These are phyloP conservation scores for Neurospora hispaniola DNA, from an alignment of 495 filamentous ascomycete genomes.

Conservation along the genomic window DNA sequence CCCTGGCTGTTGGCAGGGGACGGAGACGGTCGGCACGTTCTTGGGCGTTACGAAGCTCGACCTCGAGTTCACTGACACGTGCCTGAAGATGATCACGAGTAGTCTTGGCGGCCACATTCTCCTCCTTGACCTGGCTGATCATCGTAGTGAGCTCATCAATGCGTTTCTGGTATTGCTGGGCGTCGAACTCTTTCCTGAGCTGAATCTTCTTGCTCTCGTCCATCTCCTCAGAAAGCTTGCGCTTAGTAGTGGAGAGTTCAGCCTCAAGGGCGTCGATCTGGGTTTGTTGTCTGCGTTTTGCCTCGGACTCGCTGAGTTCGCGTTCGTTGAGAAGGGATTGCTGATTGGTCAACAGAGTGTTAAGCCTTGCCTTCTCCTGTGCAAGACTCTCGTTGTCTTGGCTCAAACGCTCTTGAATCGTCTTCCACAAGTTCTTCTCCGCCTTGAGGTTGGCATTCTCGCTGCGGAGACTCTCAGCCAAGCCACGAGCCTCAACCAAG, in stretches of 20 bases:
- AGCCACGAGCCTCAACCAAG: constrained; percentile 69
- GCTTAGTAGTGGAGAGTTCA: constrained; percentile 67
- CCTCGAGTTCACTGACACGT: constrained; percentile 75
- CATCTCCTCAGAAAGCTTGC: constrained; percentile 71
- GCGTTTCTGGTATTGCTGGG: constrained; percentile 70
- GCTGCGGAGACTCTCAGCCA: constrained; percentile 76
- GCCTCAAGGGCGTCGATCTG: constrained; percentile 66
- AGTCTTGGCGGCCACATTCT: constrained; percentile 72
- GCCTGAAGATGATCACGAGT: constrained; percentile 78
- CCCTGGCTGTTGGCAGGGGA: constrained; percentile 52
- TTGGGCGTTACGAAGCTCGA: constrained; percentile 78
- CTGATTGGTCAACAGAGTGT: constrained; percentile 64
- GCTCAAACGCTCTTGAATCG: constrained; percentile 73
- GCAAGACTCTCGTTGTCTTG: constrained; percentile 78
- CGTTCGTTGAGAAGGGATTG: constrained; percentile 85
- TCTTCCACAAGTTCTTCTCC: constrained; percentile 84
- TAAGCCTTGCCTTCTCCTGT: constrained; percentile 72
- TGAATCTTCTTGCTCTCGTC: constrained; percentile 72
- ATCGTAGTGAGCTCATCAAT: constrained; percentile 83
- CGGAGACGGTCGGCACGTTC: constrained; percentile 74
- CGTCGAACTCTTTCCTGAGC: constrained; percentile 77
- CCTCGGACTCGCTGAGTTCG: constrained; percentile 74
- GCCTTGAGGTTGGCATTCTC: constrained; percentile 90
- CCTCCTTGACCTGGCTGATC: constrained; percentile 67
- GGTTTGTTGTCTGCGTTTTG: constrained; percentile 61